A percentile compares a stretch with the other conserved stretches of the same genome.
phyloP scores from a whole-genome alignment of 352 stramenopile species.

The Pythium coloratum region DNA sequence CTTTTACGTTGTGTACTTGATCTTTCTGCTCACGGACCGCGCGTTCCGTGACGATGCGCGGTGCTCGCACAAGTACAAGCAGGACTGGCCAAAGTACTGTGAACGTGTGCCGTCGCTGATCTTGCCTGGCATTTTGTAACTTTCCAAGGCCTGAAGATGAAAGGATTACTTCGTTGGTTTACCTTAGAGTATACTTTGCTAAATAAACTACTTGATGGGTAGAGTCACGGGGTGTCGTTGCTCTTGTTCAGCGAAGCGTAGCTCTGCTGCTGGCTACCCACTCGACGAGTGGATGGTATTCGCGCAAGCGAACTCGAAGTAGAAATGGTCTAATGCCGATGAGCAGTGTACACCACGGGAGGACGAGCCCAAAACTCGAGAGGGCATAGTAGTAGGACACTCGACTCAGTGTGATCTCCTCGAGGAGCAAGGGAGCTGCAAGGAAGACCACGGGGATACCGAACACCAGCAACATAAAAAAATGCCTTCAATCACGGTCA shows the following conservation, averaged over 20 bases:
- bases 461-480: no score
- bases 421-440: no score
- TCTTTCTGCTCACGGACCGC: slow-evolving; percentile 93
- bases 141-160: neutral
- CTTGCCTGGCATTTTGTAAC: slow-evolving; percentile 76
- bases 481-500: no score
- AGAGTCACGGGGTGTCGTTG: no score
- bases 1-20: slow-evolving; percentile 92
- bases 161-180: no score
- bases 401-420: no score
- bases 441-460: no score
- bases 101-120: slow-evolving; percentile 88
- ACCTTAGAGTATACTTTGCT: no score
- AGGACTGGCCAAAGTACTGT: slow-evolving; percentile 95
- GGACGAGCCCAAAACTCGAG: no score
- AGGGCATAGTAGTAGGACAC: no score
- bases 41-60: slow-evolving; percentile 94
- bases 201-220: no score
- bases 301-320: neutral
- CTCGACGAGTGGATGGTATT: slow-evolving; percentile 3
- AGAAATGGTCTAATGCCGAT: neutral
- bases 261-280: neutral
- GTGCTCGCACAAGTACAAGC: slow-evolving; percentile 95
- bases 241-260: neutral
- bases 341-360: neutral